phyloP scores from a whole-genome alignment of 2,329 filamentous ascomycete species.

The Harringtonia aguacate region DNA sequence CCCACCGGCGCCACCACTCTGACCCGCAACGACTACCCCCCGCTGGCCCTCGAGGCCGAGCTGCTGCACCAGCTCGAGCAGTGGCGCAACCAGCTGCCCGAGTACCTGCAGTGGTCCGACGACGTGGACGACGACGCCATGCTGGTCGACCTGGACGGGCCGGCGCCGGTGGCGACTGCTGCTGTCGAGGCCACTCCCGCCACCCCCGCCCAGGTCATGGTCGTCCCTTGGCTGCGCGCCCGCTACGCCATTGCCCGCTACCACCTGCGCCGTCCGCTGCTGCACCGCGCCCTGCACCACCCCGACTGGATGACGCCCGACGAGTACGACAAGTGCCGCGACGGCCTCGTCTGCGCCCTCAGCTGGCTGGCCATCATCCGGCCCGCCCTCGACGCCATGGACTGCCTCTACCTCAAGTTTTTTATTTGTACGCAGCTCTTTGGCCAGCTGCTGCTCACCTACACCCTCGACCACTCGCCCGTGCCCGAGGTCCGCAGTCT shows the following conservation, averaged over 20 bases:
- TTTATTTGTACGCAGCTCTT: conserved; percentile 14
- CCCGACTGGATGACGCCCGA: conserved; percentile 10
- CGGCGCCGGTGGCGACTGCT: too few species aligned
- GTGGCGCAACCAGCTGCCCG: conserved; percentile 39
- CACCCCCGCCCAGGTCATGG: conserved; percentile 6
- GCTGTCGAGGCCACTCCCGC: too few species aligned
- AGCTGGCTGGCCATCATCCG: conserved; percentile 10
- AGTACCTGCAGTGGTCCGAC: conserved; percentile 9
- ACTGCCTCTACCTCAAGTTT: conserved; percentile 11
- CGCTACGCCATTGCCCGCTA: conserved; percentile 13
- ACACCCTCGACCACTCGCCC: conserved; percentile 5
- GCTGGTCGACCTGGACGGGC: background rate
- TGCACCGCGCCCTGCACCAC: conserved; percentile 13
- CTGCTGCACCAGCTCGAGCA: conserved; percentile 44
- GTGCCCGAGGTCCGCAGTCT: conserved; percentile 4
- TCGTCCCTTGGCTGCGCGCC: conserved; percentile 13
- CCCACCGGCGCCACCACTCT: conserved; percentile 3
- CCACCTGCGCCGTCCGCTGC: conserved; percentile 11
- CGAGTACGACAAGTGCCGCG: conserved; percentile 12
- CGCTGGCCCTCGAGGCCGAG: conserved; percentile 36
- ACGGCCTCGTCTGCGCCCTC: conserved; percentile 8
- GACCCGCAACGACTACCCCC: conserved; percentile 25
- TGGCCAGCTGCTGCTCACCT: conserved; percentile 11
- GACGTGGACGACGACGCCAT: conserved; percentile 7
- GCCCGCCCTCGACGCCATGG: conserved; percentile 2